Base-by-base conservation (phyloP, 371 early-diverging fungal genomes). In the Fennellomyces sp. region DNA sequence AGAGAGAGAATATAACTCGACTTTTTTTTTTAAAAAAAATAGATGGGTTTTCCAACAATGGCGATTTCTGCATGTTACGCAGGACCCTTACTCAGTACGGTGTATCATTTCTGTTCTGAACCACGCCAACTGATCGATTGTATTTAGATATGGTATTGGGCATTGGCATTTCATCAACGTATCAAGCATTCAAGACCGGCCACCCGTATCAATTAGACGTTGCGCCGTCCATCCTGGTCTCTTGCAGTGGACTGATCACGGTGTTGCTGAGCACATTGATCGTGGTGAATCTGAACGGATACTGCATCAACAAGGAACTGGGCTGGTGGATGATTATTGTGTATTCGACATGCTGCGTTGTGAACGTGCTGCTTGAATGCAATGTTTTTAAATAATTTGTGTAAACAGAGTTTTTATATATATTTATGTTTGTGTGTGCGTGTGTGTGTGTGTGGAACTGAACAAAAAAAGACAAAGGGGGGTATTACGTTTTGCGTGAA, bases 41-140 rank as follows among this genome's bases (percentile, higher is more conserved):
- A 71, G 68, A 88, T 91, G 89, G 94, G 94, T 7, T 89, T 84
- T 54, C 93, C 94, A 11, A 85, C 83, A 23, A 94, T 94, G 93
- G 93, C 91, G 2, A 80, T 94, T 21, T 85, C 89, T 11, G 94
- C 94, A 0, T 93, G 93, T 56, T 93, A 92, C 72, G 93, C 91
- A 7, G 88, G 92, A 6, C 93, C 93, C 3, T 73, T 93, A 71
- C 64, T 93, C 28, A 91, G 87, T 89, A 83, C 69, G 75, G 69
- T 19, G 35, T 5, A n/a, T n/a, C n/a, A n/a, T n/a, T n/a, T n/a
- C n/a, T n/a, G n/a, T n/a, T n/a, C n/a, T n/a, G n/a, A n/a, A n/a
- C n/a, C n/a, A n/a, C n/a, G n/a, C n/a, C n/a, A n/a, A n/a, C n/a
- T n/a, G n/a, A n/a, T n/a, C n/a, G n/a, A n/a, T n/a, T n/a, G n/a